Conservation (phyloP, 225 moss, liverwort and hornwort genomes). For the Physcomitrium patens region DNA sequence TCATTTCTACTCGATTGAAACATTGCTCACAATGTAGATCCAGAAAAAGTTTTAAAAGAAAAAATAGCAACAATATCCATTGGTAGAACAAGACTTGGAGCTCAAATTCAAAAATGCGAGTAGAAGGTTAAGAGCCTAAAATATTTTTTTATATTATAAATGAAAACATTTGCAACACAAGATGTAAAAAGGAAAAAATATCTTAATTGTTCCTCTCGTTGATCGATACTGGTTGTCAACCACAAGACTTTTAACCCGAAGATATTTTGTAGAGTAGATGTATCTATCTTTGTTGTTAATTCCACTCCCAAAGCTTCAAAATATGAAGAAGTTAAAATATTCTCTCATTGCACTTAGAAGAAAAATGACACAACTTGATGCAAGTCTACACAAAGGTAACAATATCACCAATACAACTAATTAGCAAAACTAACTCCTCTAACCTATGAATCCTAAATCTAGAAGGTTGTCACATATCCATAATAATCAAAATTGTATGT, state of each 20-base stretch:
- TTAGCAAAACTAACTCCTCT: not conserved
- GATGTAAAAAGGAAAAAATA: conserved; percentile 16
- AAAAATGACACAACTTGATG: not conserved
- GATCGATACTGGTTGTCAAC: conserved; percentile 58
- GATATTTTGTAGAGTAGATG: conserved; percentile 59
- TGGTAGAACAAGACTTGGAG: not conserved
- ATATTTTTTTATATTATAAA: too few relatives aligned
- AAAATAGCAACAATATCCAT: not conserved
- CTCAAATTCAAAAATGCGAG: not conserved
- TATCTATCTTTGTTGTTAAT: conserved; percentile 46
- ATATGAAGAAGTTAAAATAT: not conserved
- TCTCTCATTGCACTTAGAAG: not conserved
- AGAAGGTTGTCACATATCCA: not conserved
- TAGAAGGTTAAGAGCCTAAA: too few relatives aligned
- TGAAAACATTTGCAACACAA: not conserved
- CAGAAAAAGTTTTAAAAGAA: not conserved
- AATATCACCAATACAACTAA: not conserved
- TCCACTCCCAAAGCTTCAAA: conserved; percentile 65
- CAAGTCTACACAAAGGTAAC: not conserved
- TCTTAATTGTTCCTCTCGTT: conserved; percentile 44
- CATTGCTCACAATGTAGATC: not conserved
- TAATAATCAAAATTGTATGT: too few relatives aligned
- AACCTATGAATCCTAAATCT: not conserved
- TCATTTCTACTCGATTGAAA: not conserved
- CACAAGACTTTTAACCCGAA: conserved; percentile 66